Conservation (phyloP, 176 grass and related monocot species). For the Cenchrus americanus region DNA sequence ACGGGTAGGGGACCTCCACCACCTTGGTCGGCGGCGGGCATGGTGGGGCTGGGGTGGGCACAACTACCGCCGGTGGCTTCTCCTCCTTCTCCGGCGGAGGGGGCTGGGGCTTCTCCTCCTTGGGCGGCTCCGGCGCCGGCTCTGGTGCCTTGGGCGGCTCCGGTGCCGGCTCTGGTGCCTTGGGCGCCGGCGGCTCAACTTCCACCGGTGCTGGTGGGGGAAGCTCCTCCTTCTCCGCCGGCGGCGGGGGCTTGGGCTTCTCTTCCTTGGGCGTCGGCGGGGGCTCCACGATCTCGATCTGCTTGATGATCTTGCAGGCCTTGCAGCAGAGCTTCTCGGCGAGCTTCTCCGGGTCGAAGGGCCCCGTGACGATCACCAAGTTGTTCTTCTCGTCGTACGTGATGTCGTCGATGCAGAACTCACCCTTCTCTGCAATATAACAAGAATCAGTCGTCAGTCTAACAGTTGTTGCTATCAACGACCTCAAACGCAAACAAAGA, state of each 20-base stretch:
- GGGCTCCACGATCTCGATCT: constrained; percentile 68
- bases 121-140: neutral
- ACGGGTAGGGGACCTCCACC: constrained; percentile 45
- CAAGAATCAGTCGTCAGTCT: neutral
- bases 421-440: constrained; percentile 50
- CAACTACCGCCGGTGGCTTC: neutral
- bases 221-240: neutral
- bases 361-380: constrained; percentile 64
- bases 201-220: neutral
- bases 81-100: neutral
- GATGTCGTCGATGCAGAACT: constrained; percentile 69
- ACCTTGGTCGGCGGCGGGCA: constrained; percentile 34
- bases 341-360: constrained; percentile 71
- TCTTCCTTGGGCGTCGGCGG: constrained; percentile 38
- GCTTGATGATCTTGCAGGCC: constrained; percentile 90
- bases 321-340: constrained; percentile 84
- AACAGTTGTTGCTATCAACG: neutral
- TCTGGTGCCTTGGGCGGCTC: neutral
- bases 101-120: neutral
- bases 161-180: neutral
- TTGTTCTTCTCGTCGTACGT: constrained; percentile 80
- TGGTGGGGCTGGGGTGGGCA: neutral
- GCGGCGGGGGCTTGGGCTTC: constrained; percentile 2
- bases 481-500: neutral
- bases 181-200: constrained; percentile 33